phyloP scores from a whole-genome alignment of 2,329 filamentous ascomycete species.

The Talaromyces sp. region DNA sequence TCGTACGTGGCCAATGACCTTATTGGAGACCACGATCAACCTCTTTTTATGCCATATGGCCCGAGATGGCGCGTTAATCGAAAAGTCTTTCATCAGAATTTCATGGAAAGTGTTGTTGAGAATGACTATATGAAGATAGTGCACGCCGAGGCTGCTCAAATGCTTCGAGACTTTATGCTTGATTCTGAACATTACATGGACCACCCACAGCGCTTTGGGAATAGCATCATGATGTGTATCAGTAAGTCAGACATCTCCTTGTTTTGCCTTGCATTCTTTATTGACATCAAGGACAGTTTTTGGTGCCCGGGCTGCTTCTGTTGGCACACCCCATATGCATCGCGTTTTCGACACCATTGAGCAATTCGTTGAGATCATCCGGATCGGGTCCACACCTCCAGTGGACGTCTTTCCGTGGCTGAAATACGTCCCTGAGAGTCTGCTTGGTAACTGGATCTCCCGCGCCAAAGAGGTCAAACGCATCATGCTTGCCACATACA shows the following conservation, averaged over 20 bases:
- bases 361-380: constrained; percentile 2
- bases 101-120: constrained; percentile 48
- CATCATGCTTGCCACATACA: constrained; percentile 45
- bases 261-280: background rate
- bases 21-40: constrained; percentile 49
- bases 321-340: background rate
- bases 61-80: constrained; percentile 48
- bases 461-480: constrained; percentile 39
- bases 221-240: constrained; percentile 47
- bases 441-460: constrained; percentile 43
- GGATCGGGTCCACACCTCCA: constrained; percentile 46
- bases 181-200: constrained; percentile 47
- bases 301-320: background rate
- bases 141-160: constrained; percentile 51
- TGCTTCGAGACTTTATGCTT: constrained; percentile 47
- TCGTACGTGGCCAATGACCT: constrained; percentile 42
- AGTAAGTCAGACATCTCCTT: background rate
- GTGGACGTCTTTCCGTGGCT: constrained; percentile 50
- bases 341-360: background rate
- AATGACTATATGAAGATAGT: constrained; percentile 44
- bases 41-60: constrained; percentile 50
- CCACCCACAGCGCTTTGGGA: constrained; percentile 51
- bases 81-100: constrained; percentile 47
- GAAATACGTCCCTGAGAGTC: constrained; percentile 42
- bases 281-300: background rate